Conservation (phyloP, 495 filamentous ascomycete genomes). For the Hypoxylon lienhwacheense region DNA sequence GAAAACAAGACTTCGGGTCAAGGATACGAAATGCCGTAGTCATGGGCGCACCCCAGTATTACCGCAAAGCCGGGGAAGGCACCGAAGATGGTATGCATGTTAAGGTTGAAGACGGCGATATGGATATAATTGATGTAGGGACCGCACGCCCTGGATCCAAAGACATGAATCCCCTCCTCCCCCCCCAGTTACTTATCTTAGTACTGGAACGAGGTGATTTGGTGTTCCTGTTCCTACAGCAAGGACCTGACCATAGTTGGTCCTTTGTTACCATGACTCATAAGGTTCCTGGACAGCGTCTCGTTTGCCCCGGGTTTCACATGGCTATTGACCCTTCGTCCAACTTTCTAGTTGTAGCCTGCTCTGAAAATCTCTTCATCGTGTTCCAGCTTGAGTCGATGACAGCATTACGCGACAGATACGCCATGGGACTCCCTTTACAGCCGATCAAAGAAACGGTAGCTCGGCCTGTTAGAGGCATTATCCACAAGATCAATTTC, state of each 20-base stretch:
- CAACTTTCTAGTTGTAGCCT: slow-evolving; percentile 51
- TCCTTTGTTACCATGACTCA: slow-evolving; percentile 64
- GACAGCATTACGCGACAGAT: slow-evolving; percentile 47
- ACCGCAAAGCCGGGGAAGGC: slow-evolving; percentile 32
- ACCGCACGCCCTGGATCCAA: slow-evolving; percentile 2
- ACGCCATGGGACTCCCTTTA: slow-evolving; percentile 40
- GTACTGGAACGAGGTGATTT: slow-evolving; percentile 68
- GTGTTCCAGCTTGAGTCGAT: slow-evolving; percentile 64
- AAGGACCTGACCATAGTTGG: slow-evolving; percentile 44
- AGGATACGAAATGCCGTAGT: slow-evolving; percentile 67
- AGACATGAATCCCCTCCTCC: slow-evolving; percentile 44
- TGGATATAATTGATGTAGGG: slow-evolving; percentile 9
- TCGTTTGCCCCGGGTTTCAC: slow-evolving; percentile 65
- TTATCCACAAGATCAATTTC: slow-evolving; percentile 85
- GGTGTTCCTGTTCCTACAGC: slow-evolving; percentile 68
- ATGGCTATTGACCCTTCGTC: slow-evolving; percentile 78
- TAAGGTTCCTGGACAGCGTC: slow-evolving; percentile 56
- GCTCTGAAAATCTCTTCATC: slow-evolving; percentile 48
- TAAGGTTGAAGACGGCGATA: slow-evolving; percentile 28
- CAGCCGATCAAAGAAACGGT: slow-evolving; percentile 53
- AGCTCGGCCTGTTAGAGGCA: slow-evolving; percentile 64
- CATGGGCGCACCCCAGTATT: slow-evolving; percentile 50
- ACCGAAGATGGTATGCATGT: slow-evolving; percentile 39
- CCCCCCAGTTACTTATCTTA: slow-evolving; percentile 76
- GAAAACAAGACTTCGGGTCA: slow-evolving; percentile 74